Evolutionary conservation across 73 alveolate species (phyloP).

Genomic region (Paraurostyla sp.): DNA sequence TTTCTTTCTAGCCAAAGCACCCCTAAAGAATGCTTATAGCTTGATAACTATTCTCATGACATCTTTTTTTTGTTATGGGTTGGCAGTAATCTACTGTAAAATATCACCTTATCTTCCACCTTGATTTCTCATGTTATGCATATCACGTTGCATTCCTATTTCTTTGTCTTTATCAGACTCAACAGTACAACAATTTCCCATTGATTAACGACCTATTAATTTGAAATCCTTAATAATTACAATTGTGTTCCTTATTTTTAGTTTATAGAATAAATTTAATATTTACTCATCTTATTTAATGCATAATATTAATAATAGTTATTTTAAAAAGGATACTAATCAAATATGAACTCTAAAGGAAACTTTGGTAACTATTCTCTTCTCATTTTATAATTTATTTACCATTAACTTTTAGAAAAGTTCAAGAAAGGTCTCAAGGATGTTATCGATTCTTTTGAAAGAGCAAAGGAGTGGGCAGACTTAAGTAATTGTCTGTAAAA

Average conservation of each 20-base stretch:
- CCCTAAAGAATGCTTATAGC: not conserved
- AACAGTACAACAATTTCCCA: conserved; percentile 7
- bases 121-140: not conserved
- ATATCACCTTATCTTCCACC: not conserved
- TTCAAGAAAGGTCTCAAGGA: conserved; percentile 60
- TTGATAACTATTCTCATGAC: not conserved
- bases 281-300: no score
- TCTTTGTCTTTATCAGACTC: not conserved
- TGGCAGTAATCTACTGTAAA: not conserved
- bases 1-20: not conserved
- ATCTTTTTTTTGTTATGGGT: not conserved
- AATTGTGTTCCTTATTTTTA: no score
- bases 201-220: not conserved
- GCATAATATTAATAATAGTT: no score
- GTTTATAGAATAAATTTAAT: no score
- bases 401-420: not conserved
- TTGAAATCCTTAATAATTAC: no score
- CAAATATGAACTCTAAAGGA: not conserved
- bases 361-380: not conserved
- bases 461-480: conserved; percentile 80
- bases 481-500: conserved; percentile 73
- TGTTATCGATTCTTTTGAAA: conserved; percentile 73
- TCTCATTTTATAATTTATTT: not conserved
- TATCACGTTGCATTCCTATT: not conserved
- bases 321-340: no score